These are phyloP conservation scores for Rhizoctonia solani DNA, from an alignment of 1,284 basidiomycete species.

Conservation along the genomic window DNA sequence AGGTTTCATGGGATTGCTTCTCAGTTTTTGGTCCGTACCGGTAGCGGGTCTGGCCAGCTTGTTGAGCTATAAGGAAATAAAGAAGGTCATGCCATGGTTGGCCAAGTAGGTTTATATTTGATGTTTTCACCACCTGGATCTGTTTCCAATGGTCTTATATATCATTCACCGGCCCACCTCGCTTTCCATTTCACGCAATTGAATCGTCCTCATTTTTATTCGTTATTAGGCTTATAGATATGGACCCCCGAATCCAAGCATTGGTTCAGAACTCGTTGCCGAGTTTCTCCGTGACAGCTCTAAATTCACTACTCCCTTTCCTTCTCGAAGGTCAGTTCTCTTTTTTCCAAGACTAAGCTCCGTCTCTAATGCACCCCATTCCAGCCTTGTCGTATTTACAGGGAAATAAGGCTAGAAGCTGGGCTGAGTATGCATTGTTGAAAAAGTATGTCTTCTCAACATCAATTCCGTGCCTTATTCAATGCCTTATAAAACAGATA, in stretches of 20 bases:
- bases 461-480: conserved; percentile 9
- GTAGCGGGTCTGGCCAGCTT: conserved; percentile 83
- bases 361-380: not conserved
- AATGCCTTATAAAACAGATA: conserved; percentile 59
- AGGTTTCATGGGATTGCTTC: conserved; percentile 65
- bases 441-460: conserved; percentile 68
- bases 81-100: conserved; percentile 86
- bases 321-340: conserved; percentile 73
- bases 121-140: not conserved
- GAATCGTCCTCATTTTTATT: too few relatives aligned
- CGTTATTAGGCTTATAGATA: conserved; percentile 73
- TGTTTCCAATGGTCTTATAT: too few relatives aligned
- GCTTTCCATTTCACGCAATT: too few relatives aligned
- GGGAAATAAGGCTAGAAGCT: conserved; percentile 85
- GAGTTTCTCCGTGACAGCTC: conserved; percentile 82
- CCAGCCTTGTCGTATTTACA: conserved; percentile 86
- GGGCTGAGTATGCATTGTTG: conserved; percentile 90
- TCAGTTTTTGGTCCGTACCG: conserved; percentile 87
- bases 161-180: too few relatives aligned
- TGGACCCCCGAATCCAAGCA: conserved; percentile 77
- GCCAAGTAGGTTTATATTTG: conserved; percentile 45
- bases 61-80: conserved; percentile 89
- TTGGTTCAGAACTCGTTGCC: conserved; percentile 94
- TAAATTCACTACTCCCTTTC: conserved; percentile 90
- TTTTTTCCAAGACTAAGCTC: not conserved